Base-by-base conservation (phyloP, 75 land plant species). In the Ceratopteris richardii region DNA sequence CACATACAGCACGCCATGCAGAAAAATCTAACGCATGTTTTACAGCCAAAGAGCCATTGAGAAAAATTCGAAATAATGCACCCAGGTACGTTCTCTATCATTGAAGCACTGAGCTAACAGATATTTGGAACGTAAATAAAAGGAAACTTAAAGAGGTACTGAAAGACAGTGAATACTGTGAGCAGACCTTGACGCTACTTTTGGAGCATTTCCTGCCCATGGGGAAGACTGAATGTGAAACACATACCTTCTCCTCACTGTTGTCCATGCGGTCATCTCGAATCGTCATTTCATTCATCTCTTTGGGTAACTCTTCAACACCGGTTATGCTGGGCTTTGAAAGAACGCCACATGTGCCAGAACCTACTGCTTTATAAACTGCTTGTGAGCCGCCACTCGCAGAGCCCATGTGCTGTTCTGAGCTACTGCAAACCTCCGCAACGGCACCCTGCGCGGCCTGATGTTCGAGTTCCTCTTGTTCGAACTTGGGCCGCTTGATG, bases 261-360 rank as follows among this genome's bases (percentile, higher is more conserved):
- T 65, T 57, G 47, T 61, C 71, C 14, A 43, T 30, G 61, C 71
- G 79, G 25, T 80, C 86, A 58, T 92, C 94, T 42, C 85, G 61
- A 56, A 92, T 68, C 83, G 76, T 84, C 97, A 92, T 84, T 51
- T 88, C 94, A 51, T 72, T 74, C 86, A 92, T 82, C 71, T 88
- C 94, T 52, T 78, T 79, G 29, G 95, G 90, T 9, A 90, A 75
- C 60, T 73, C 65, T 17, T 86, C 85, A 24, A 63, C 77, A 64
- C 67, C 84, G 31, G 13, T 46, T 33, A 9, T 9, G 9, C 37
- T 9, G 13, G 70, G 50, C 29, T 70, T 58, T n/a, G n/a, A n/a
- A 62, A 50, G 68, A 16, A 58, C 62, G 48, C 56, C 54, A 22
- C 50, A 29, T 46, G 66, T 54, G 57, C 39, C 41, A 12, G 48